Percentiles rank a stretch among this genome's conserved stretches.
phyloP scores from a whole-genome alignment of 139 green algal species.

The Gonium pectorale region DNA sequence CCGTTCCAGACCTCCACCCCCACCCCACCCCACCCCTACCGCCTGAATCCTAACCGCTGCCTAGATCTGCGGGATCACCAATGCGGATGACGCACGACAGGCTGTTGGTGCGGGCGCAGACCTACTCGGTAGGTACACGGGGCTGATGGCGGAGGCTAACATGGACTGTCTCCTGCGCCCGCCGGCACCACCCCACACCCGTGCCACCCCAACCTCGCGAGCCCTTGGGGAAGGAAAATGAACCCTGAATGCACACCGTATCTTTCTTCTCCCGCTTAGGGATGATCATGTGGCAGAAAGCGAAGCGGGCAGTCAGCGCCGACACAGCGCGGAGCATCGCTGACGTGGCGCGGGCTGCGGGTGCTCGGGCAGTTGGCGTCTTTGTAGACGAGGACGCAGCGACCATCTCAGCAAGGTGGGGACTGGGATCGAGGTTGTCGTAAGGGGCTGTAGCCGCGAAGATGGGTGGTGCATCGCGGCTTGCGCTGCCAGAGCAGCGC shows the following conservation, averaged over 20 bases:
- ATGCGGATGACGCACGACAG: constrained; percentile 69
- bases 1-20: not conserved
- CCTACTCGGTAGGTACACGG: constrained; percentile 68
- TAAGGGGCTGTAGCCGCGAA: too few species aligned
- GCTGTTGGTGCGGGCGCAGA: constrained; percentile 71
- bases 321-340: constrained; percentile 71
- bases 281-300: constrained; percentile 93
- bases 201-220: too few species aligned
- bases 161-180: too few species aligned
- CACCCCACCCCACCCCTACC: not conserved
- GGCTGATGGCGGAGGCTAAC: too few species aligned
- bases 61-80: constrained; percentile 88
- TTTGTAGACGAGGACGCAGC: constrained; percentile 89
- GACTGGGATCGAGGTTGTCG: too few species aligned
- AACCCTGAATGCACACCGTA: too few species aligned
- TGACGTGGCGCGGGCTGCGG: constrained; percentile 53
- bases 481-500: not conserved
- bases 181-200: too few species aligned
- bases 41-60: not conserved
- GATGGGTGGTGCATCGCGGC: not conserved
- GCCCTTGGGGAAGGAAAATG: too few species aligned
- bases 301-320: constrained; percentile 76
- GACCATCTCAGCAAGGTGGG: constrained; percentile 67
- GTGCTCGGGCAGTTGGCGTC: constrained; percentile 80
- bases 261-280: too few species aligned